Percentiles rank a stretch among this genome's conserved stretches.
Evolutionary conservation across 2,329 filamentous ascomycete species (phyloP).

Genomic region (Hymenoscyphus infarciens): DNA sequence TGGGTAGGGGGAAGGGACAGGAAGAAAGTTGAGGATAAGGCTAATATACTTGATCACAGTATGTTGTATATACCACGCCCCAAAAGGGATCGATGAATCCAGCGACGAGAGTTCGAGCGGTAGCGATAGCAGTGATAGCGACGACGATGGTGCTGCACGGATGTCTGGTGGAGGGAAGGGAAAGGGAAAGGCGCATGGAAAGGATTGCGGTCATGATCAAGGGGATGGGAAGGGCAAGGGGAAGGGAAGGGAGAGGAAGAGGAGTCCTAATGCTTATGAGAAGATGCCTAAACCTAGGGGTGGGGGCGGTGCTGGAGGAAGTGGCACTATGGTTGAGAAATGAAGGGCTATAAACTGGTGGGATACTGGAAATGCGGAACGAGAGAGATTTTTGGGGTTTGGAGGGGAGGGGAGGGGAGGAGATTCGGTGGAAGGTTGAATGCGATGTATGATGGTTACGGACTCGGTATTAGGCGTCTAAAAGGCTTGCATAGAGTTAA

Average conservation of each 20-base stretch:
- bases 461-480: no score
- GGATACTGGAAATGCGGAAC: no score
- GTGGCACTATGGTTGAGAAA: no score
- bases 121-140: constrained; percentile 41
- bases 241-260: constrained; percentile 36
- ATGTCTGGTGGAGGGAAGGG: constrained; percentile 34
- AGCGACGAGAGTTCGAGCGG: constrained; percentile 64
- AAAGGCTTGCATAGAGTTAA: no score
- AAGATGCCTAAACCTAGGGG: constrained; percentile 61
- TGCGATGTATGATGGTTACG: no score
- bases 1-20: neutral
- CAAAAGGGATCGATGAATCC: constrained; percentile 77
- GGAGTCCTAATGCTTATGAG: constrained; percentile 80
- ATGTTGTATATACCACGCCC: constrained; percentile 98
- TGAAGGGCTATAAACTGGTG: no score
- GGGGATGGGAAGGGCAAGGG: constrained; percentile 41
- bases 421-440: no score
- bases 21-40: neutral
- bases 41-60: constrained; percentile 45
- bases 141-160: constrained; percentile 44
- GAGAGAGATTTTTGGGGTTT: no score
- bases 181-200: neutral
- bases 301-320: constrained; percentile 10
- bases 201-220: constrained; percentile 27
- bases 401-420: no score